These are phyloP conservation scores for Acacia melanoxylon DNA, from an alignment of 306 rosid species.

Conservation along the genomic window DNA sequence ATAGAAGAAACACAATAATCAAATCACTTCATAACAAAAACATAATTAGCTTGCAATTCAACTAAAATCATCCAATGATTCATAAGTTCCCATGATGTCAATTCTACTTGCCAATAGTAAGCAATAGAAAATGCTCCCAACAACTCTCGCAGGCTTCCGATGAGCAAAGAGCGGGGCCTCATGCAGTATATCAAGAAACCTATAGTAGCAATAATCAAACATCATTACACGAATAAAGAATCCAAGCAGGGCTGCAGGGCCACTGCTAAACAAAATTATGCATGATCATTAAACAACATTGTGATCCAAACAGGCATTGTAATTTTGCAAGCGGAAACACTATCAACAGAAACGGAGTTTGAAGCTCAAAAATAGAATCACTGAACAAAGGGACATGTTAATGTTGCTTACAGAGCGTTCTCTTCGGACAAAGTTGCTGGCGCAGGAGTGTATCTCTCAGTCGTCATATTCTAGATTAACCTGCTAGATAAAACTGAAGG, in stretches of 20 bases:
- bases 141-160: constrained; percentile 74
- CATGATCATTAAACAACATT: background rate
- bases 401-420: constrained; percentile 50
- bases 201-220: constrained; percentile 18
- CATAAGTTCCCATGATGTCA: background rate
- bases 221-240: background rate
- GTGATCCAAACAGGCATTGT: background rate
- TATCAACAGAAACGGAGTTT: background rate
- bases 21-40: constrained; percentile 4
- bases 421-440: constrained; percentile 53
- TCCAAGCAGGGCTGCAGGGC: background rate
- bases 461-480: constrained; percentile 38
- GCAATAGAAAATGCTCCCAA: constrained; percentile 85
- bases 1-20: constrained; percentile 37
- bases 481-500: background rate
- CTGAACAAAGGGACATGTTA: background rate
- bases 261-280: background rate
- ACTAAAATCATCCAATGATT: constrained; percentile 12
- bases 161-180: constrained; percentile 95
- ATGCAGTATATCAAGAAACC: constrained; percentile 92
- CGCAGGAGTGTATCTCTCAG: constrained; percentile 57
- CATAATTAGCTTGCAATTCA: background rate
- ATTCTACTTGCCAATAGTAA: constrained; percentile 59
- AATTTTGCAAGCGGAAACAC: background rate
- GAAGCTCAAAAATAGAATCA: constrained; percentile 2